phyloP scores from a whole-genome alignment of 2,329 filamentous ascomycete genomes.

The Alternaria brassicicola region DNA sequence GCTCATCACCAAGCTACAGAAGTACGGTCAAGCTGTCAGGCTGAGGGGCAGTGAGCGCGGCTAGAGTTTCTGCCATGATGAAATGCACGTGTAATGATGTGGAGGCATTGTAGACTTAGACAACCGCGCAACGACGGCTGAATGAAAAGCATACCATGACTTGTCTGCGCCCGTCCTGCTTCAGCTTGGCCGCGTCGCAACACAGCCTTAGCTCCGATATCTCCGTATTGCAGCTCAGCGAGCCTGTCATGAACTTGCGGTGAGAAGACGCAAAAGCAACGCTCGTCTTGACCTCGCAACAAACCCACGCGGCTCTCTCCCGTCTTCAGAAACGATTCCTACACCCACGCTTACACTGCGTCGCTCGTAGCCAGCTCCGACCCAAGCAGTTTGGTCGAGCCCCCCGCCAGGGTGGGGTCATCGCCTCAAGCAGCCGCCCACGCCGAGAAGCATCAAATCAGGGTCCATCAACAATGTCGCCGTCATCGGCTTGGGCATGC shows the following conservation, averaged over 20 bases:
- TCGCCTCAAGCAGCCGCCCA: slow-evolving; percentile 25
- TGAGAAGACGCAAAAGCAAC: slow-evolving; percentile 11
- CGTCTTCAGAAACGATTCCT: neutral
- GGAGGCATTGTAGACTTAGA: slow-evolving; percentile 33
- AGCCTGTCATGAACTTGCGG: slow-evolving; percentile 16
- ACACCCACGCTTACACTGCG: slow-evolving; percentile 16
- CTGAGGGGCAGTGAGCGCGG: slow-evolving; percentile 93
- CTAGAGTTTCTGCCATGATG: slow-evolving; percentile 49
- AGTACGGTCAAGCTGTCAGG: slow-evolving; percentile 96
- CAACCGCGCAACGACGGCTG: slow-evolving; percentile 21
- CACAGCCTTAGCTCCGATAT: slow-evolving; percentile 18
- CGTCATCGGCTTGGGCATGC: slow-evolving; percentile 41
- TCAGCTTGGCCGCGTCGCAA: slow-evolving; percentile 8
- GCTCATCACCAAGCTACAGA: slow-evolving; percentile 97
- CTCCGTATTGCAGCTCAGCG: slow-evolving; percentile 11
- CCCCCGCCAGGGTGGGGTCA: slow-evolving; percentile 31
- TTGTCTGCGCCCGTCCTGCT: neutral
- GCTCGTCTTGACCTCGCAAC: slow-evolving; percentile 7
- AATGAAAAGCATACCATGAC: slow-evolving; percentile 16
- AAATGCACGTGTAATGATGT: slow-evolving; percentile 27
- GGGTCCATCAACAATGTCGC: slow-evolving; percentile 39
- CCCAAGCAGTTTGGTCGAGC: slow-evolving; percentile 18
- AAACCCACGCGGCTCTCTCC: slow-evolving; percentile 13
- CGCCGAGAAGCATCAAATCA: slow-evolving; percentile 33
- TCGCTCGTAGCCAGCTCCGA: slow-evolving; percentile 5